Evolutionary conservation across 768 basidiomycete genomes (phyloP).

Genomic region (Termitomyces sp.): DNA sequence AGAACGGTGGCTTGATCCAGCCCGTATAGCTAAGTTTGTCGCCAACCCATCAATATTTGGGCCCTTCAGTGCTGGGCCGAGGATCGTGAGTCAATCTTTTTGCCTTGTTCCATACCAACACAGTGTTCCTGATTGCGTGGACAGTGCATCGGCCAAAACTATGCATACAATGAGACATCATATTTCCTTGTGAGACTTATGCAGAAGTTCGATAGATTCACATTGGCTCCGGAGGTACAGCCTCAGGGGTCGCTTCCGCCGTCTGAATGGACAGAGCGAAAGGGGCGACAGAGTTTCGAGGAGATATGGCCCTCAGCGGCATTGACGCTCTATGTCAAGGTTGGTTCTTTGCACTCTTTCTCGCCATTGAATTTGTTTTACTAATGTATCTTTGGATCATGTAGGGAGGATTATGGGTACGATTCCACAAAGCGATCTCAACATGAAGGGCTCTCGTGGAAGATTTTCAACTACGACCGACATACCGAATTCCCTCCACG

Average conservation of each 20-base stretch:
- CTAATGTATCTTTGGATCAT: background rate
- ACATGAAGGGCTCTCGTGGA: background rate
- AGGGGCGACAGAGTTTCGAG: constrained; percentile 52
- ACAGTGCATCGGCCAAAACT: constrained; percentile 71
- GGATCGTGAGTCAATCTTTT: constrained; percentile 34
- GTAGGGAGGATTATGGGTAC: constrained; percentile 61
- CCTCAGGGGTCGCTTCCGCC: constrained; percentile 63
- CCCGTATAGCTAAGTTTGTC: constrained; percentile 44
- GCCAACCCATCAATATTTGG: constrained; percentile 67
- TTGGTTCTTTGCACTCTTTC: constrained; percentile 21
- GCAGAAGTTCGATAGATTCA: constrained; percentile 60
- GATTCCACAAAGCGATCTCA: constrained; percentile 31
- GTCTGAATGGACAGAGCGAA: constrained; percentile 46
- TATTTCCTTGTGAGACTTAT: constrained; percentile 67
- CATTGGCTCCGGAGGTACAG: constrained; percentile 58
- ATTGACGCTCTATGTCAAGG: constrained; percentile 66
- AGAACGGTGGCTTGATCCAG: constrained; percentile 70
- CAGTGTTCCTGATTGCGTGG: background rate
- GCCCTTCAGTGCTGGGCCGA: constrained; percentile 73
- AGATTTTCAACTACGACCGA: background rate
- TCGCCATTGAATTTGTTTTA: background rate
- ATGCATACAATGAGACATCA: constrained; percentile 75
- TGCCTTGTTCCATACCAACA: background rate
- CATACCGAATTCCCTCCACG: too few species aligned
- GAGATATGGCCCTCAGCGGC: constrained; percentile 60